phyloP scores from a whole-genome alignment of 352 stramenopile species.

The Globisporangium yorkense region DNA sequence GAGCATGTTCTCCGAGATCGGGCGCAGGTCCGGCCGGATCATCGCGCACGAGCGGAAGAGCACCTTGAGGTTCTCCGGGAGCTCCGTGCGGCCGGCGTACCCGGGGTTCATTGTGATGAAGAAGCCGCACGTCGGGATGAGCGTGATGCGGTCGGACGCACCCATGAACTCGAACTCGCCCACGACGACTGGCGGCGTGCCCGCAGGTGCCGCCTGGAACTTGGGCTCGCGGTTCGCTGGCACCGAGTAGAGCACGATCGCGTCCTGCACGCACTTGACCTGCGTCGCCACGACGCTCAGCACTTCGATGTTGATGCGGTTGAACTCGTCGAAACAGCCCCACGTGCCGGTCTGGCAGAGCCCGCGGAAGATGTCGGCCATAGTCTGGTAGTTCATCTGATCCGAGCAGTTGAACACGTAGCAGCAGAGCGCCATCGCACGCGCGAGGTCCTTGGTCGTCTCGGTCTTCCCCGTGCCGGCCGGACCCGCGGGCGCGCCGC shows the following conservation, averaged over 20 bases:
- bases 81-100: conserved; percentile 84
- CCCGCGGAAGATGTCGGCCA: conserved; percentile 85
- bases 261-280: conserved; percentile 83
- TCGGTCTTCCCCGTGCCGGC: conserved; percentile 90
- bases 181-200: conserved; percentile 89
- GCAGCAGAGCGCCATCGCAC: conserved; percentile 80
- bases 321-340: conserved; percentile 89
- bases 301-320: conserved; percentile 87
- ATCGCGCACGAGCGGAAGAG: conserved; percentile 90
- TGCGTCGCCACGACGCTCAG: conserved; percentile 82
- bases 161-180: conserved; percentile 88
- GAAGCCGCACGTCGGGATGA: conserved; percentile 88
- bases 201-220: conserved; percentile 90
- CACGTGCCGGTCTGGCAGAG: conserved; percentile 82
- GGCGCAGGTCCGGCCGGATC: conserved; percentile 94
- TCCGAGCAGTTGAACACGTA: conserved; percentile 90
- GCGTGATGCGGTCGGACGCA: conserved; percentile 72
- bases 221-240: conserved; percentile 93
- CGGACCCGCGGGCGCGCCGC: conserved; percentile 90
- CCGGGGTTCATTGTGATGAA: conserved; percentile 96
- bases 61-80: conserved; percentile 89
- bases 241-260: conserved; percentile 85
- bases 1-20: conserved; percentile 88
- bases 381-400: conserved; percentile 89
- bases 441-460: conserved; percentile 82